phyloP scores from a whole-genome alignment of 2,329 filamentous ascomycete genomes.

The Ophiostoma tasmaniense region DNA sequence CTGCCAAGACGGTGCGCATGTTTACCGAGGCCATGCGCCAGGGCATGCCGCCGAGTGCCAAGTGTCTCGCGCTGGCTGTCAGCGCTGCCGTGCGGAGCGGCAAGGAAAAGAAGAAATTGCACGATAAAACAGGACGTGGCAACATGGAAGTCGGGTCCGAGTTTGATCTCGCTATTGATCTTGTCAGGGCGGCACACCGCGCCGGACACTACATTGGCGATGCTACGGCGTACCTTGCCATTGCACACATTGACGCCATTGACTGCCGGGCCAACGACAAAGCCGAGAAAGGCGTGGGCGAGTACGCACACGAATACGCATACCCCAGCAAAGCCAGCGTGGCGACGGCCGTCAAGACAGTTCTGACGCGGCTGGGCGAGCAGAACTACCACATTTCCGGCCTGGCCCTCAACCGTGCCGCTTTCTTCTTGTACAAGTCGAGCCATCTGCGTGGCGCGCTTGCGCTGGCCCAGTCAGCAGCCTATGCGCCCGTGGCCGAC shows the following conservation, averaged over 20 bases:
- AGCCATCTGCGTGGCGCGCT: constrained; percentile 26
- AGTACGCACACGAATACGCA: not conserved
- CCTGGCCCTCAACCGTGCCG: constrained; percentile 26
- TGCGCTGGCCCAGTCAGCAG: constrained; percentile 25
- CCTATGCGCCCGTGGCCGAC: constrained; percentile 16
- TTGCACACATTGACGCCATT: constrained; percentile 29
- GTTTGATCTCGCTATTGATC: constrained; percentile 28
- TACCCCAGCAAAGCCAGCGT: constrained; percentile 18
- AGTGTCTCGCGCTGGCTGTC: constrained; percentile 42
- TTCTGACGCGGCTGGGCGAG: constrained; percentile 22
- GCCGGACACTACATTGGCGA: constrained; percentile 35
- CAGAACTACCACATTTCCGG: constrained; percentile 23
- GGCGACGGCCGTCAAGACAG: constrained; percentile 20
- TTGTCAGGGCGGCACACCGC: constrained; percentile 34
- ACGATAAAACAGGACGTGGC: not conserved
- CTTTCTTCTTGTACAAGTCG: constrained; percentile 24
- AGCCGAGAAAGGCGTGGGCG: not conserved
- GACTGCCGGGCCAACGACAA: not conserved
- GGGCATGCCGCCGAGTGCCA: constrained; percentile 31
- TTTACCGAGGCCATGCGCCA: constrained; percentile 32
- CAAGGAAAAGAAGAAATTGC: constrained; percentile 16
- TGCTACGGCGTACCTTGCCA: constrained; percentile 34
- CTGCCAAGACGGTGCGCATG: constrained; percentile 29
- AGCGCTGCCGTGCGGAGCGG: constrained; percentile 32
- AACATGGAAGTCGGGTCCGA: not conserved